Evolutionary conservation across 2,329 filamentous ascomycete species (phyloP), one percentile per base, ranked within the genome.

Genomic region (Nigrospora sphaerica): DNA sequence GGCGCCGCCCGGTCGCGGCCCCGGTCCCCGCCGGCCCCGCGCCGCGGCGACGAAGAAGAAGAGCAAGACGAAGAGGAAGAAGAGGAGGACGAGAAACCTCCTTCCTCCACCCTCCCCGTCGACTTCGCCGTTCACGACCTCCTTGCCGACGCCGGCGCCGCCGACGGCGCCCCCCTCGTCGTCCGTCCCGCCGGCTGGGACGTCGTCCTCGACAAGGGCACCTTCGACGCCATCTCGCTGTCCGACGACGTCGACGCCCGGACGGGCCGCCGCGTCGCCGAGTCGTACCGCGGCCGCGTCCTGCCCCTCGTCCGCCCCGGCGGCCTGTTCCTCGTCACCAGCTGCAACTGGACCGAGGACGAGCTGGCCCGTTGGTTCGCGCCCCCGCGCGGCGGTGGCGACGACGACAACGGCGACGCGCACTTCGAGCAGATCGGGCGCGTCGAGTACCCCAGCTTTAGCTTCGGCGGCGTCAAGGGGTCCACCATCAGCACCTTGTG

Each of bases 341-440:
- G 90, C 66, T 98, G 93, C 65, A 98, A 98, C 68, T 98, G 93
- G 93, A 97, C 92, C 1, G 90, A 93, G 70, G 78, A 82, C 36
- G 93, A 98, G 71, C 68, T 98, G 57, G 72, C 77, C 49, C 69
- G 68, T 14, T 97, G 92, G 90, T 93, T 97, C 62, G 81, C 77
- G 43, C 70, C 65, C 3, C 23, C 23, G 23, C 23, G 23, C 23
- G n/a, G n/a, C n/a, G n/a, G n/a, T n/a, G 31, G 34, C 17, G 16
- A 39, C 19, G 18, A 28, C 16, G 32, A 16, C 12, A 18, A 56
- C 19, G 61, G 60, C 48, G 55, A 53, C 11, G 63, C 66, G 48
- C 60, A 70, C 42, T 74, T 95, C 55, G 70, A 72, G 50, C 78
- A 82, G 47, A 82, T 79, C 45, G 83, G 79, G 1, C 76, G 79